These are phyloP conservation scores for Arthrinium phaeospermum DNA, from an alignment of 2,329 filamentous ascomycete genomes.

Conservation along the genomic window DNA sequence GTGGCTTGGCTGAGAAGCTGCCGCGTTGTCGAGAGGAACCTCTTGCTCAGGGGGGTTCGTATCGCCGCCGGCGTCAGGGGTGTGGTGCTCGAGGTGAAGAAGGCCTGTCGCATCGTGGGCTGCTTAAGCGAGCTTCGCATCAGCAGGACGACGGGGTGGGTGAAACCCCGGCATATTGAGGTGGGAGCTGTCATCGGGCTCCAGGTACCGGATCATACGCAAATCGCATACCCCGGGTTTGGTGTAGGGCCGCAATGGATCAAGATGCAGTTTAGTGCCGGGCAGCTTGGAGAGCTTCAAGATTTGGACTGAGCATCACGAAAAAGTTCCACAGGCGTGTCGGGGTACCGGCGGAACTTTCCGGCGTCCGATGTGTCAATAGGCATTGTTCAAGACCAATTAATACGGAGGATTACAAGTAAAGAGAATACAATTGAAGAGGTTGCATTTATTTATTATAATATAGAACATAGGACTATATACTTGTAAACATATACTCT, in stretches of 20 bases:
- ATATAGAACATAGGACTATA: no score
- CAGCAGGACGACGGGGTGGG: constrained; percentile 35
- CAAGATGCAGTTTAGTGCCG: background rate
- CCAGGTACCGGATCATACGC: background rate
- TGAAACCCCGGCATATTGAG: constrained; percentile 34
- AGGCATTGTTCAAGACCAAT: background rate
- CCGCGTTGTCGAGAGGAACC: constrained; percentile 18
- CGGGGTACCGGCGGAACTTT: constrained; percentile 9
- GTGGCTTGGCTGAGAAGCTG: background rate
- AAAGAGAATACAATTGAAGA: background rate
- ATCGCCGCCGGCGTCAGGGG: background rate
- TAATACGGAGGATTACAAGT: background rate
- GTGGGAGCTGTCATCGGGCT: constrained; percentile 8
- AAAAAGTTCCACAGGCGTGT: constrained; percentile 6
- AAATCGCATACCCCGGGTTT: constrained; percentile 5
- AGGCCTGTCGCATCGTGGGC: constrained; percentile 17
- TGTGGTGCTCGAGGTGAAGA: constrained; percentile 12
- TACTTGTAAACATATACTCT: no score
- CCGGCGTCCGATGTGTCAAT: background rate
- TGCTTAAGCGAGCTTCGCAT: constrained; percentile 33
- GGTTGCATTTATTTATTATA: background rate
- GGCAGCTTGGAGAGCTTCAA: background rate
- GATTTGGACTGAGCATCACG: background rate
- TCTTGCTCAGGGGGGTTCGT: background rate
- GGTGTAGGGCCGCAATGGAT: constrained; percentile 7